Evolutionary conservation across 139 green algal species (phyloP).

Genomic region (Monoraphidium neglectum): DNA sequence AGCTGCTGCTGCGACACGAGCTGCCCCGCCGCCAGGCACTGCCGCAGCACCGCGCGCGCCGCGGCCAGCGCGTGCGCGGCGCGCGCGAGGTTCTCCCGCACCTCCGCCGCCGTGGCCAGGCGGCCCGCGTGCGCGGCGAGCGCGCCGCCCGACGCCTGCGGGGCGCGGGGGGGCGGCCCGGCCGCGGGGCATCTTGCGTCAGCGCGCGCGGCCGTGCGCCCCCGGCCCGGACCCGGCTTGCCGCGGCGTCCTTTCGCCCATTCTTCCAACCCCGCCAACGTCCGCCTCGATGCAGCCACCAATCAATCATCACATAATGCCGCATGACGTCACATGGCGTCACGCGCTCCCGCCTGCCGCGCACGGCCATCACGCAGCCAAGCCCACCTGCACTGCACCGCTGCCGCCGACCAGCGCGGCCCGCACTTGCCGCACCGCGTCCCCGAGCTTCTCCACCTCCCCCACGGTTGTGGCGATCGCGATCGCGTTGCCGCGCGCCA

Average conservation of each 20-base stretch:
- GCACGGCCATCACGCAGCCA: neutral
- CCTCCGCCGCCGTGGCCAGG: conserved; percentile 18
- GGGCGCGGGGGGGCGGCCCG: neutral
- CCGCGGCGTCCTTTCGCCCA: neutral
- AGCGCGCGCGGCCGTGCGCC: neutral
- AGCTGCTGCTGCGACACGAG: conserved; percentile 49
- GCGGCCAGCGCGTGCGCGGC: conserved; percentile 39
- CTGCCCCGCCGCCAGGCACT: conserved; percentile 40
- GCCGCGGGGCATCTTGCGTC: neutral
- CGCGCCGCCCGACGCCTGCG: conserved; percentile 10
- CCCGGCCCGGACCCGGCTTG: neutral
- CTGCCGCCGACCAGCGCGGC: conserved; percentile 33
- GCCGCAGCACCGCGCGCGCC: conserved; percentile 48
- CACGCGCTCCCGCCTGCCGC: neutral
- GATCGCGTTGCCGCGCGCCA: conserved; percentile 53
- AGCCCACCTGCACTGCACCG: conserved; percentile 37
- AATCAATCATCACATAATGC: conserved; percentile 1
- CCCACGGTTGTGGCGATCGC: conserved; percentile 61
- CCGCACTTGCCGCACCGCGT: conserved; percentile 33
- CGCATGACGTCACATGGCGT: neutral
- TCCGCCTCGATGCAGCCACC: neutral
- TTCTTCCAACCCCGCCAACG: too few species aligned
- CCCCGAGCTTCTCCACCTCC: conserved; percentile 53
- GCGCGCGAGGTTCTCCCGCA: conserved; percentile 33
- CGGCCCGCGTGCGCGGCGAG: conserved; percentile 31